phyloP scores from a whole-genome alignment of 441 rosid species.

The Metrosideros polymorpha region DNA sequence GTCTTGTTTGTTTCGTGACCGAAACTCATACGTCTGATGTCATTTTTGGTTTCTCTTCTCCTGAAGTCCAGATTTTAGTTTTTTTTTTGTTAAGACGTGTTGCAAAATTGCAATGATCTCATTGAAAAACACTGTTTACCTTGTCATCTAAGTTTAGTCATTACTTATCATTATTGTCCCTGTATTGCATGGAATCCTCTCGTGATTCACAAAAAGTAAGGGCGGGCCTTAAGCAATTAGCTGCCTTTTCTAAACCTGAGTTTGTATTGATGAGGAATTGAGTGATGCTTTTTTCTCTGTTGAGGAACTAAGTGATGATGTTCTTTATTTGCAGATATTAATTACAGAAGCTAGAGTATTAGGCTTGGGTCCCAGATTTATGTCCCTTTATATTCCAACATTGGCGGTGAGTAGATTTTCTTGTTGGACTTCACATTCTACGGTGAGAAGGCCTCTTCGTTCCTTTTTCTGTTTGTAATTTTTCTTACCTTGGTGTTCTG shows the following conservation, averaged over 20 bases:
- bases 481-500: neutral
- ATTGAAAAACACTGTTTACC: neutral
- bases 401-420: conserved; percentile 50
- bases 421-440: neutral
- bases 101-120: neutral
- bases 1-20: neutral
- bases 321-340: conserved; percentile 40
- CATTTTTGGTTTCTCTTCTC: neutral
- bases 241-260: neutral
- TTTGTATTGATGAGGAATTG: neutral
- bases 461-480: neutral
- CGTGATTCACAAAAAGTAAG: neutral
- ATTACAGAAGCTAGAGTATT: conserved; percentile 74
- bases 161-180: neutral
- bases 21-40: neutral
- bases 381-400: conserved; percentile 73
- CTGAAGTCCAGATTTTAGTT: neutral
- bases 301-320: neutral
- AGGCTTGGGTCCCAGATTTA: conserved; percentile 82
- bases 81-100: neutral
- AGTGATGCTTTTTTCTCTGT: neutral
- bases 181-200: neutral
- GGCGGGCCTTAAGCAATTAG: neutral
- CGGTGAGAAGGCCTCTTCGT: neutral
- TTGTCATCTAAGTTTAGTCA: neutral